Base-by-base conservation (phyloP, 2,329 filamentous ascomycete genomes). In the Pestalotiopsis sp. region DNA sequence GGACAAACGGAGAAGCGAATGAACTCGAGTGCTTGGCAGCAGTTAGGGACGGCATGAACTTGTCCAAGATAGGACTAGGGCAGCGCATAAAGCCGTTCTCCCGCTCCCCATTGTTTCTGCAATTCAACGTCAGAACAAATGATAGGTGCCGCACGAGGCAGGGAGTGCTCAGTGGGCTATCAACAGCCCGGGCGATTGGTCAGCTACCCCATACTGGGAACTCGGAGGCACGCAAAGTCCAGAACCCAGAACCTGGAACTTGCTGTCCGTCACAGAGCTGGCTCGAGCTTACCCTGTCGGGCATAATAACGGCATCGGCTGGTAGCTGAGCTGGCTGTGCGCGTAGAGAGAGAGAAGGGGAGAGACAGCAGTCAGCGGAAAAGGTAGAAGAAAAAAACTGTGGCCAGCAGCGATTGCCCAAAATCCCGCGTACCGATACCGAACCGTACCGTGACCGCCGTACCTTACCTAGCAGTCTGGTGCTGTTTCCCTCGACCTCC, bases 231-330 rank as follows among this genome's bases (percentile, higher is more conserved):
- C 20, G 57, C 27, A 59, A 20, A 27, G 58, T 17, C 45, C 45
- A 52, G 45, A 52, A n/a, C 45, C 45, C 45, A 52, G 45, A 52
- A 52, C 45, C 45, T 52, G 45, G 45, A 52, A 52, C 45, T 52
- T n/a, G 45, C 45, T 23, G n/a, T n/a, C 45, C 59, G 13, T 62
- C 59, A 62, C 59, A 31, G 20, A 64, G 39, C 39, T 64, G 61
- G 61, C 61, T 64, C 61, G 61, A 64, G 64, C 45, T 66, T 38
- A 45, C 61, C 61, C n/a, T 63, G 20, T 65, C 64, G 64, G 64
- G 49, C 61, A 64, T 64, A 52, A 39, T 38, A 64, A 64, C 38
- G 61, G 61, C 39, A 64, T 64, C 61, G 20, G 59, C 59, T 62
- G 13, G 13, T 20, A 39, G 23, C 23, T 27, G 57, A 39, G 23